Conservation (phyloP, 1,284 basidiomycete genomes). For the Grifola frondosa region DNA sequence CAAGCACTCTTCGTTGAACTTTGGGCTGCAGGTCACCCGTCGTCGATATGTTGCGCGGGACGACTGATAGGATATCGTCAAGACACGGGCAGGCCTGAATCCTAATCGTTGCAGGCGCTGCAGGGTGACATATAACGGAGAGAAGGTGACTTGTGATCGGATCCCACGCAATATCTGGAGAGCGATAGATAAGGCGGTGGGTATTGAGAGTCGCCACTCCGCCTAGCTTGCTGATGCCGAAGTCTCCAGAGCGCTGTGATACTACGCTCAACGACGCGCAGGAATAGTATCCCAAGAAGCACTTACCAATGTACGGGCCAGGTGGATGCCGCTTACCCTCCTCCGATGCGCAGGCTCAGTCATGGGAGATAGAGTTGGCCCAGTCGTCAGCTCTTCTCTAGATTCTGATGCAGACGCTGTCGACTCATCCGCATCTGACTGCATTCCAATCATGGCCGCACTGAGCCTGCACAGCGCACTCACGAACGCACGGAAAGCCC, state of each 20-base stretch:
- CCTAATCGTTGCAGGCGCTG: slow-evolving; percentile 77
- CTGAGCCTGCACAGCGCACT: slow-evolving; percentile 83
- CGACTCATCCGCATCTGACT: slow-evolving; percentile 43
- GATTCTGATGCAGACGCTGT: slow-evolving; percentile 37
- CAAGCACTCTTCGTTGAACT: slow-evolving; percentile 81
- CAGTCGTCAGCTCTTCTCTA: slow-evolving; percentile 41
- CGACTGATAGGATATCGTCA: slow-evolving; percentile 75
- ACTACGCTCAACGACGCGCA: background rate
- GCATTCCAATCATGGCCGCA: slow-evolving; percentile 87
- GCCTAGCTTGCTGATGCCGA: slow-evolving; percentile 85
- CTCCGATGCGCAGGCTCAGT: slow-evolving; percentile 56
- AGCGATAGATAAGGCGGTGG: slow-evolving; percentile 76
- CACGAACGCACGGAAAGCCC: slow-evolving; percentile 81
- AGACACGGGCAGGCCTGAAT: slow-evolving; percentile 86
- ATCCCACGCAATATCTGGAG: slow-evolving; percentile 85
- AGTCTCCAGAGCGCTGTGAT: slow-evolving; percentile 71
- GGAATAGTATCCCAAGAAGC: background rate
- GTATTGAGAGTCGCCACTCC: slow-evolving; percentile 82
- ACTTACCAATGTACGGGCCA: slow-evolving; percentile 73
- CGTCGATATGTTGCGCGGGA: slow-evolving; percentile 65
- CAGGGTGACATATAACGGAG: slow-evolving; percentile 63
- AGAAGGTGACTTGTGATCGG: slow-evolving; percentile 79
- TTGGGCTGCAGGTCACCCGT: slow-evolving; percentile 62
- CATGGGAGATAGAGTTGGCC: slow-evolving; percentile 40
- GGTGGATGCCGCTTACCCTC: slow-evolving; percentile 81